These are phyloP conservation scores for Diaporthe aspalathi DNA, from an alignment of 2,329 filamentous ascomycete genomes.

Conservation along the genomic window DNA sequence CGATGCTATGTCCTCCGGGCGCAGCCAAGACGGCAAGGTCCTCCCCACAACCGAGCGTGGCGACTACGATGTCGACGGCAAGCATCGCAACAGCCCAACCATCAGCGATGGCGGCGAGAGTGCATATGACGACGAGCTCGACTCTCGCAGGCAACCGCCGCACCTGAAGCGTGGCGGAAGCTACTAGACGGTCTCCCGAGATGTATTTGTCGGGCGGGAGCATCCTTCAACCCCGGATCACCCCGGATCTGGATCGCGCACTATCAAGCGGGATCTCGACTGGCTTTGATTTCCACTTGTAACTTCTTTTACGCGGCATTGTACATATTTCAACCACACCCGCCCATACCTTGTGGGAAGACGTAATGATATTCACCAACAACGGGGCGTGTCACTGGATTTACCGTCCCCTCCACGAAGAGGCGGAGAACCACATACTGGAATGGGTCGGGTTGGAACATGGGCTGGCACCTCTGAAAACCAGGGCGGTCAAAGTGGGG, in stretches of 20 bases:
- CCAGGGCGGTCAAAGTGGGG: constrained; percentile 22
- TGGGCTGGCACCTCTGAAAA: constrained; percentile 29
- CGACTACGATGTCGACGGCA: constrained; percentile 51
- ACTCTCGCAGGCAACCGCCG: constrained; percentile 47
- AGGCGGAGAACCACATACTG: neutral
- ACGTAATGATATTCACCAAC: constrained; percentile 26
- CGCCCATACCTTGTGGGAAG: constrained; percentile 19
- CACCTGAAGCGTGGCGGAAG: constrained; percentile 59
- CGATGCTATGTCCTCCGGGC: constrained; percentile 56
- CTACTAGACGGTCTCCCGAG: constrained; percentile 4
- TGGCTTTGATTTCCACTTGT: neutral
- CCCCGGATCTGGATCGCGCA: neutral
- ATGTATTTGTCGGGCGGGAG: neutral
- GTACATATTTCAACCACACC: constrained; percentile 35
- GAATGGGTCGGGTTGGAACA: constrained; percentile 5
- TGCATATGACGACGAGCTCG: constrained; percentile 58
- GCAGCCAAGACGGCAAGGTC: constrained; percentile 51
- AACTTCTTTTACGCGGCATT: constrained; percentile 18
- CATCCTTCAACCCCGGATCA: neutral
- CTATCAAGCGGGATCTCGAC: neutral
- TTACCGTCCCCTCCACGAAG: neutral
- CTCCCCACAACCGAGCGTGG: constrained; percentile 52
- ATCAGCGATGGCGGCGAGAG: constrained; percentile 61
- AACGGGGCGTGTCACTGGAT: neutral
- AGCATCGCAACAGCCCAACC: constrained; percentile 51